These are phyloP conservation scores for Cinchona pubescens DNA, from an alignment of 257 asterid genomes.

Conservation along the genomic window DNA sequence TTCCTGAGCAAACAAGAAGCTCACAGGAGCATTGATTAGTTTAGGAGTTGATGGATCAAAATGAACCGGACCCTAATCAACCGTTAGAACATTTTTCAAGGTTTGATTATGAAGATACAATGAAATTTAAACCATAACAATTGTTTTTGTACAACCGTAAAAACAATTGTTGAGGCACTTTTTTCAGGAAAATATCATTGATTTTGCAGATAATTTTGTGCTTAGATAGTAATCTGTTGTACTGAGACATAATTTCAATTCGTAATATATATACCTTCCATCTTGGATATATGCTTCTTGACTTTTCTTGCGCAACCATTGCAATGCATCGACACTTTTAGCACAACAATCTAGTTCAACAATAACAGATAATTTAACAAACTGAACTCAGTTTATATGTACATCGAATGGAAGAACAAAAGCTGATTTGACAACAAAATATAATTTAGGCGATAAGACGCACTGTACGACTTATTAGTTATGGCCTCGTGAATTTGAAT, in stretches of 20 bases:
- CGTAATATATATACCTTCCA: conserved; percentile 33
- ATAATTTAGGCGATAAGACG: no score
- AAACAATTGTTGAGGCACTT: neutral
- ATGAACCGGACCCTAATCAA: no score
- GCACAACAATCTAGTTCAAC: conserved; percentile 17
- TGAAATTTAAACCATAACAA: neutral
- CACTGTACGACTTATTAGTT: no score
- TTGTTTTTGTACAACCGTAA: neutral
- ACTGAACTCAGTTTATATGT: neutral
- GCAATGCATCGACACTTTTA: conserved; percentile 64
- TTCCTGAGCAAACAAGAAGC: no score
- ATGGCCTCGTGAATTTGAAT: no score
- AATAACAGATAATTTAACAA: neutral
- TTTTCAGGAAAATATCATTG: neutral
- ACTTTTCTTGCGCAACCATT: conserved; percentile 78
- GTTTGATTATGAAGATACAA: no score
- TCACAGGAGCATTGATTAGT: no score
- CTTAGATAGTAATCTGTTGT: neutral
- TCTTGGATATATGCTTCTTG: conserved; percentile 70
- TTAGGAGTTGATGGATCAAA: no score
- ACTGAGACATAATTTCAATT: no score
- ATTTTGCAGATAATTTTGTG: neutral
- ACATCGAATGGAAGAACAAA: neutral
- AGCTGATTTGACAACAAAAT: no score
- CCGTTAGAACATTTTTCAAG: no score